Evolutionary conservation across 2,329 filamentous ascomycete species (phyloP).

Genomic region (Decorospora gaudefroyi): DNA sequence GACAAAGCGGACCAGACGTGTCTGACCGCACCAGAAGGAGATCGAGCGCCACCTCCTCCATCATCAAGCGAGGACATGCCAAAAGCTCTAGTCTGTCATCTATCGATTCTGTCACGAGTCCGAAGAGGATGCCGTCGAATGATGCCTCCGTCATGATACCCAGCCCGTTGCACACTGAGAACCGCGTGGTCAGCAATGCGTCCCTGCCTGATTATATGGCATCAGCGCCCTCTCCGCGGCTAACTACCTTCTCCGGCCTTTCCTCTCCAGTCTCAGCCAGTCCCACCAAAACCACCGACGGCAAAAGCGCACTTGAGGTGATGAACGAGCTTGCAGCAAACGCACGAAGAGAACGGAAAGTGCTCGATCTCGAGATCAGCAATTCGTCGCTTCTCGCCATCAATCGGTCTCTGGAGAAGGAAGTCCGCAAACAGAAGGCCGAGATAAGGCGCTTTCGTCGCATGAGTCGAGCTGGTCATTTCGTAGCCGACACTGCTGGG

Average conservation of each 20-base stretch:
- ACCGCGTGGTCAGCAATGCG: slow-evolving; percentile 31
- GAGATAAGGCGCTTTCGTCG: slow-evolving; percentile 85
- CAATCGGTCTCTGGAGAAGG: slow-evolving; percentile 87
- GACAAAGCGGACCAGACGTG: slow-evolving; percentile 29
- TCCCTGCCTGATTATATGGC: slow-evolving; percentile 33
- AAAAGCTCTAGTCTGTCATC: slow-evolving; percentile 54
- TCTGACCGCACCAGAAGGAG: slow-evolving; percentile 34
- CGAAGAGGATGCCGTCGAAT: slow-evolving; percentile 35
- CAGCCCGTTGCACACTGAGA: slow-evolving; percentile 45
- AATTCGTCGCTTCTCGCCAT: slow-evolving; percentile 95
- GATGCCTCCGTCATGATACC: slow-evolving; percentile 30
- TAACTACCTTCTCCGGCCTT: slow-evolving; percentile 30
- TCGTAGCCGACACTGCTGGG: slow-evolving; percentile 63
- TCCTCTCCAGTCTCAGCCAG: slow-evolving; percentile 53
- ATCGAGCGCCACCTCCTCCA: slow-evolving; percentile 41
- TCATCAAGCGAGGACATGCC: slow-evolving; percentile 37
- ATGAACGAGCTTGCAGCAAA: slow-evolving; percentile 81
- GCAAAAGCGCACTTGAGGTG: slow-evolving; percentile 58
- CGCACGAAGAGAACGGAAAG: slow-evolving; percentile 88
- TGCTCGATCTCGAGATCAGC: slow-evolving; percentile 93
- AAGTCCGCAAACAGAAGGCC: slow-evolving; percentile 86
- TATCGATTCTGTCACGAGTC: slow-evolving; percentile 49
- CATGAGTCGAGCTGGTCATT: slow-evolving; percentile 77
- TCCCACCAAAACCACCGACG: slow-evolving; percentile 60
- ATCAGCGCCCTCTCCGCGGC: slow-evolving; percentile 32